Conservation (phyloP, 768 basidiomycete genomes). For the Leucocoprinus leucothites region DNA sequence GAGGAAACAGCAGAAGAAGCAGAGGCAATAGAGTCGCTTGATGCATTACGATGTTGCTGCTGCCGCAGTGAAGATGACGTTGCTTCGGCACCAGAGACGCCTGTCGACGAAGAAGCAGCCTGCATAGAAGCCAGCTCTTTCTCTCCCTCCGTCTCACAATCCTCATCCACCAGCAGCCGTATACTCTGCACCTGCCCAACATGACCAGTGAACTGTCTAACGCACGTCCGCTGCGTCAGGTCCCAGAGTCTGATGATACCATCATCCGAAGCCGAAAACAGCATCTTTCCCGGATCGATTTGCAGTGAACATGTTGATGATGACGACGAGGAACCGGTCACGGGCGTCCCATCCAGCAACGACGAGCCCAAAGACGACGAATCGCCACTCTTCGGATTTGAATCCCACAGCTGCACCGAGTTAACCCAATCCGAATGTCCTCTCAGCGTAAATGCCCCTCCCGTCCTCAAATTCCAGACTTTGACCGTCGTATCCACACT, state of each 20-base stretch:
- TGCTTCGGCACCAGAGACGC: too few relatives aligned
- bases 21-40: neutral
- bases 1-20: neutral
- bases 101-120: constrained; percentile 2
- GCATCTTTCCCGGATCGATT: constrained; percentile 86
- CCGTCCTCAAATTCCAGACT: constrained; percentile 91
- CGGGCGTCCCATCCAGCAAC: constrained; percentile 32
- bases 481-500: constrained; percentile 94
- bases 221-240: constrained; percentile 72
- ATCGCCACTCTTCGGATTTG: constrained; percentile 28
- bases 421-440: constrained; percentile 98
- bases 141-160: constrained; percentile 15
- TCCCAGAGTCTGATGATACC: constrained; percentile 95
- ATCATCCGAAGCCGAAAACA: constrained; percentile 97
- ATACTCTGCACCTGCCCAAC: constrained; percentile 94
- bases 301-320: constrained; percentile 33
- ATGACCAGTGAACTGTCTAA: constrained; percentile 84
- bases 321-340: constrained; percentile 21
- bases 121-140: constrained; percentile 14
- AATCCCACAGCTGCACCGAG: constrained; percentile 90
- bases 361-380: constrained; percentile 27
- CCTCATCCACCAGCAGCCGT: constrained; percentile 66
- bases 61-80: too few relatives aligned
- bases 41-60: neutral
- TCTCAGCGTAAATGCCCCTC: constrained; percentile 87